Evolutionary conservation across 192 early-diverging fungal species (phyloP).

Genomic region (Backusella tarrabulga): DNA sequence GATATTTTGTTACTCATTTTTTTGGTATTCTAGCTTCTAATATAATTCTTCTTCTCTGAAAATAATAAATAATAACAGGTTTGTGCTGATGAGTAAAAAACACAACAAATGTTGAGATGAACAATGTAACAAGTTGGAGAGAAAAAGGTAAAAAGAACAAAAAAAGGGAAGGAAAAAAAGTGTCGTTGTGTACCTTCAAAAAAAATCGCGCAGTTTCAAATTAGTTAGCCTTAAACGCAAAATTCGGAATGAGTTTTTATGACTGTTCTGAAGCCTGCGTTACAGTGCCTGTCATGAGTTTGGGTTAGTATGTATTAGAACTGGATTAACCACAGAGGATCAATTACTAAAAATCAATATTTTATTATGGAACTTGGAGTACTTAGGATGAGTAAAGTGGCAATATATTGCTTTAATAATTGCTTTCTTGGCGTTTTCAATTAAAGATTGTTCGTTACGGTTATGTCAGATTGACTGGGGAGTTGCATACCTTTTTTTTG

Average conservation of each 20-base stretch:
- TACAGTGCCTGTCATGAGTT: not conserved
- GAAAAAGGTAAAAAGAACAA: not conserved
- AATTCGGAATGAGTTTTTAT: not conserved
- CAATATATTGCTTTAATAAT: not conserved
- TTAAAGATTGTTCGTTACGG: not conserved
- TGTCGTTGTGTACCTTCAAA: not conserved
- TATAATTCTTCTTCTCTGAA: not conserved
- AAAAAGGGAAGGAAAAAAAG: not conserved
- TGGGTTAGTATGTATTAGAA: not conserved
- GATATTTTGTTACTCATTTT: constrained; percentile 2
- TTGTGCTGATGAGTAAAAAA: not conserved
- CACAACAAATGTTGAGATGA: not conserved
- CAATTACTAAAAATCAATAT: not conserved
- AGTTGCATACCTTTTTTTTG: not conserved
- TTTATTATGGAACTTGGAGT: not conserved
- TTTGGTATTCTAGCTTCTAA: not conserved
- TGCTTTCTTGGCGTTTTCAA: not conserved
- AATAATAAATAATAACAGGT: not conserved
- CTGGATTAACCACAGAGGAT: not conserved
- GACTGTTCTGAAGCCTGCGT: not conserved
- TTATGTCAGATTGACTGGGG: not conserved
- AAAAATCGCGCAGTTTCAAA: not conserved
- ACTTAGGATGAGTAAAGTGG: not conserved
- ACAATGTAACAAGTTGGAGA: not conserved
- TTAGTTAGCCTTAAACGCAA: not conserved